These are phyloP conservation scores for Planoprotostelium fungivorum DNA, from an alignment of 78 protist genomes.

Conservation along the genomic window DNA sequence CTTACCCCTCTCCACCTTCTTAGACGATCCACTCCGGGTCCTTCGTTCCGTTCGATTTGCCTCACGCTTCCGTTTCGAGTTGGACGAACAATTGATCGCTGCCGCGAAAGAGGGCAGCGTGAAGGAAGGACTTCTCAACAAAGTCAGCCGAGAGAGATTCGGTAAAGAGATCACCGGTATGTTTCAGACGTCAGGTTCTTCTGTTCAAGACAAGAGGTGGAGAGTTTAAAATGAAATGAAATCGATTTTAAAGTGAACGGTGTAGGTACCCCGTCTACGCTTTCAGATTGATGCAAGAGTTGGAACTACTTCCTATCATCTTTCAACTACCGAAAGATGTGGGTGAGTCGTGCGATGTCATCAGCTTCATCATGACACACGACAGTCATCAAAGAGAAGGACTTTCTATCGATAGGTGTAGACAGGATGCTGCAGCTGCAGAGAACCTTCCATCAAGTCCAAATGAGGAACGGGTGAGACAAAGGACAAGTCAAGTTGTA, in stretches of 20 bases:
- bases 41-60: slow-evolving; percentile 88
- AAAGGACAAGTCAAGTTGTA: not conserved
- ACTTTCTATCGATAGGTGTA: not conserved
- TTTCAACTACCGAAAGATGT: not conserved
- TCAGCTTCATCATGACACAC: not conserved
- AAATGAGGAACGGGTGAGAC: not conserved
- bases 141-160: not conserved
- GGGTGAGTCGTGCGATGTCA: not conserved
- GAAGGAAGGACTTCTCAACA: not conserved
- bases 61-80: slow-evolving; percentile 56
- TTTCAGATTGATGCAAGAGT: not conserved
- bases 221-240: not conserved
- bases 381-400: not conserved
- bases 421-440: not conserved
- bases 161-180: not conserved
- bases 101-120: not conserved
- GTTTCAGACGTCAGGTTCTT: no score
- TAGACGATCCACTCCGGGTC: slow-evolving; percentile 95
- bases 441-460: not conserved
- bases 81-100: not conserved
- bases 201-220: not conserved
- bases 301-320: not conserved
- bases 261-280: not conserved
- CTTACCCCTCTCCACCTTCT: slow-evolving; percentile 78
- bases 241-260: not conserved